A percentile compares a stretch with the other conserved stretches of the same genome.
Conservation (phyloP, 768 basidiomycete genomes). For the Boletales sp. region DNA sequence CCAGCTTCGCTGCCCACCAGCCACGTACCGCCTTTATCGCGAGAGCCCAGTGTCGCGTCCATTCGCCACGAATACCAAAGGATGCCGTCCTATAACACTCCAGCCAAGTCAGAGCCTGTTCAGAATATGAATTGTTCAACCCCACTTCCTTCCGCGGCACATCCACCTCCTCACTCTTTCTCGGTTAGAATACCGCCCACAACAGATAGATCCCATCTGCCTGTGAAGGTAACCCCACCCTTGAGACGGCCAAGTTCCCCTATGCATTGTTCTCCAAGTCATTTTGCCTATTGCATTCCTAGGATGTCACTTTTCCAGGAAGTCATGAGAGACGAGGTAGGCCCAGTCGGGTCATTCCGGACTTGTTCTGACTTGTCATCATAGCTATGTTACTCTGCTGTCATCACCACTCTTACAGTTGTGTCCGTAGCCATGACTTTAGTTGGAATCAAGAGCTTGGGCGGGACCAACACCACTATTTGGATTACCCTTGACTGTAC, state of each 20-base stretch:
- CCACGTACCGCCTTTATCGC: constrained; percentile 1
- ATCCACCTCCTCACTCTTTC: constrained; percentile 10
- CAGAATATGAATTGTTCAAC: not conserved
- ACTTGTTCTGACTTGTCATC: not conserved
- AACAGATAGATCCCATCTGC: constrained; percentile 3
- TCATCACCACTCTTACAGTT: constrained; percentile 47
- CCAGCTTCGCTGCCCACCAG: constrained; percentile 8
- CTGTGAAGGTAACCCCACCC: constrained; percentile 8
- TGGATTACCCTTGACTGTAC: constrained; percentile 58
- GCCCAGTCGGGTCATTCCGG: not conserved
- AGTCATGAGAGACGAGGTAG: constrained; percentile 64
- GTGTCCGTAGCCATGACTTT: constrained; percentile 47
- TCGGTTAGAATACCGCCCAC: constrained; percentile 15
- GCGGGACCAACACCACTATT: constrained; percentile 41
- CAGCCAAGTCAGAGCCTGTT: not conserved
- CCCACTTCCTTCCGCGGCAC: constrained; percentile 4
- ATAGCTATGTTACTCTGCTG: constrained; percentile 53
- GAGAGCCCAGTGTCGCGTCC: constrained; percentile 5
- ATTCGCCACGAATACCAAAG: not conserved
- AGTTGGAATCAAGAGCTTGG: constrained; percentile 46
- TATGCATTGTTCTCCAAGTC: constrained; percentile 35
- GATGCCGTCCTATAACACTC: not conserved
- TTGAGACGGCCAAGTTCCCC: constrained; percentile 16
- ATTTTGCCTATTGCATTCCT: constrained; percentile 47
- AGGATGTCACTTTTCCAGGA: constrained; percentile 50